Percentiles rank a stretch among this genome's conserved stretches.
Conservation (phyloP, 2,329 filamentous ascomycete genomes). For the Nakataea oryzae region DNA sequence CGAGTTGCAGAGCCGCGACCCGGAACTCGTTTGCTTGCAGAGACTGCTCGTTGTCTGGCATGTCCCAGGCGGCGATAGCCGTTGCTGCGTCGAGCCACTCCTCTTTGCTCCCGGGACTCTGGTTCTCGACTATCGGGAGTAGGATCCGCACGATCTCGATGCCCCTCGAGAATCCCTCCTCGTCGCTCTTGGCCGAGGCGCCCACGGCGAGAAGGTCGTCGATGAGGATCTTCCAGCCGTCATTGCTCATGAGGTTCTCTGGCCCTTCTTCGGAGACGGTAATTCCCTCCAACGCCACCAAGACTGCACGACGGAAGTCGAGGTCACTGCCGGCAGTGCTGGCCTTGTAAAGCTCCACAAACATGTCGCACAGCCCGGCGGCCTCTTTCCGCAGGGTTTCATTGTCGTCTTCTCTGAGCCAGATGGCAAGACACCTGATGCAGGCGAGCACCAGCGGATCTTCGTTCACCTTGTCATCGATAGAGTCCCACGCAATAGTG, state of each 20-base stretch:
- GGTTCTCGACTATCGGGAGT: constrained; percentile 37
- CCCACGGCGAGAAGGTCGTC: constrained; percentile 34
- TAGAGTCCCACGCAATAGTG: constrained; percentile 48
- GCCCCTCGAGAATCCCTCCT: constrained; percentile 32
- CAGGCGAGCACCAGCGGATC: constrained; percentile 52
- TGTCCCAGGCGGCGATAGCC: constrained; percentile 35
- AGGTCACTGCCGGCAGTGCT: constrained; percentile 17
- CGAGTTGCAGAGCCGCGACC: constrained; percentile 44
- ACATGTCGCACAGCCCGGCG: constrained; percentile 50
- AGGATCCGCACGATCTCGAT: constrained; percentile 46
- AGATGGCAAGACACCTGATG: constrained; percentile 47
- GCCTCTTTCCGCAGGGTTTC: constrained; percentile 44
- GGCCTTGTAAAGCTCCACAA: constrained; percentile 47
- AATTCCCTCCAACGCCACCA: constrained; percentile 50
- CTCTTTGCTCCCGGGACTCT: constrained; percentile 32
- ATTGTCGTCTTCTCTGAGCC: constrained; percentile 61
- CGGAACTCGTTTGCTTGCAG: constrained; percentile 32
- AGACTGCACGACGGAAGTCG: constrained; percentile 45
- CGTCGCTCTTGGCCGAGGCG: constrained; percentile 11
- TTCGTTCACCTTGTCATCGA: constrained; percentile 31
- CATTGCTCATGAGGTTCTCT: constrained; percentile 34
- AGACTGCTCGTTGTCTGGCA: constrained; percentile 16
- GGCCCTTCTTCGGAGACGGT: constrained; percentile 35
- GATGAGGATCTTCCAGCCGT: constrained; percentile 43
- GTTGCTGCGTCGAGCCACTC: constrained; percentile 48